A percentile compares a stretch with the other conserved stretches of the same genome.
These are phyloP conservation scores for Colletotrichum phormii DNA, from an alignment of 2,329 filamentous ascomycete species.

Conservation along the genomic window DNA sequence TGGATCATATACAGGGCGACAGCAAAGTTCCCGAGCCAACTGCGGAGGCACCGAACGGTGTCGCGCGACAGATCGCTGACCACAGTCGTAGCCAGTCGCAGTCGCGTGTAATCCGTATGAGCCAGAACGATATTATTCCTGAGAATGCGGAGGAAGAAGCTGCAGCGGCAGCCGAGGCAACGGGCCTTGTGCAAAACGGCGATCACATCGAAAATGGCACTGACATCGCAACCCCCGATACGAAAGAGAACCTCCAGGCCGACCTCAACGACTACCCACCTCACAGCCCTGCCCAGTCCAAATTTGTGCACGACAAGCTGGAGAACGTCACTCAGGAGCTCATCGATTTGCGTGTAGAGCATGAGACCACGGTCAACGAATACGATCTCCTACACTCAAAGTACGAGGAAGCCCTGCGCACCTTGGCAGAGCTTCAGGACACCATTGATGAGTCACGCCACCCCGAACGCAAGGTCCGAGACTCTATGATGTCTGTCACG, in stretches of 20 bases:
- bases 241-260: conserved; percentile 24
- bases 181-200: conserved; percentile 42
- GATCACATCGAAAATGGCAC: conserved; percentile 30
- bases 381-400: conserved; percentile 86
- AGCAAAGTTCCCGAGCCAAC: conserved; percentile 55
- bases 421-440: conserved; percentile 87
- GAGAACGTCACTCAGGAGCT: conserved; percentile 93
- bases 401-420: conserved; percentile 88
- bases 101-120: conserved; percentile 59
- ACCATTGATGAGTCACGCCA: conserved; percentile 83
- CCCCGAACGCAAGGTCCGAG: conserved; percentile 60
- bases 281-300: conserved; percentile 82
- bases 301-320: conserved; percentile 91
- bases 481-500: conserved; percentile 66
- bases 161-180: conserved; percentile 19
- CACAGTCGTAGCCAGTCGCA: conserved; percentile 61
- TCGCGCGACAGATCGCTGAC: conserved; percentile 57
- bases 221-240: conserved; percentile 18
- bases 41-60: conserved; percentile 51
- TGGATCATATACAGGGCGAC: conserved; percentile 81
- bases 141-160: conserved; percentile 61
- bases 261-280: conserved; percentile 56
- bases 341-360: conserved; percentile 88
- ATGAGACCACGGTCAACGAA: conserved; percentile 85
- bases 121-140: conserved; percentile 65